A percentile compares a stretch with the other conserved stretches of the same genome.
Conservation (phyloP, 169 alveolate genomes). For the Plasmodium yoelii region DNA sequence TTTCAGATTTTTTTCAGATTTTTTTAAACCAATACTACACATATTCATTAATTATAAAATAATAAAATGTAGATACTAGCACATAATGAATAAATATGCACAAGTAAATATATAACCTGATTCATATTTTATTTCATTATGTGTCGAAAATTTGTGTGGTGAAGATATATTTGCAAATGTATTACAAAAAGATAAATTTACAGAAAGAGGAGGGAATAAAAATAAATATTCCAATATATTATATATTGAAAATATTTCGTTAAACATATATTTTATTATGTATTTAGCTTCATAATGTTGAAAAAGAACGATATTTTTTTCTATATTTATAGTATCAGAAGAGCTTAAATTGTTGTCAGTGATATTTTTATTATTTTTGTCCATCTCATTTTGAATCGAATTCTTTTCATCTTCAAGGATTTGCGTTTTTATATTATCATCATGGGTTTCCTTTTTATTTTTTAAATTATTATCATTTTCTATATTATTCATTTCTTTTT, state of each 20-base stretch:
- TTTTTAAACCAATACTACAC: too few relatives aligned
- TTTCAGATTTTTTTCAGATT: too few relatives aligned
- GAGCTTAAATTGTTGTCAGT: background rate
- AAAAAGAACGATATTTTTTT: conserved; percentile 8
- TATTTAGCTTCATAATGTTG: conserved; percentile 38
- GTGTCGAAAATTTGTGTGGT: conserved; percentile 1
- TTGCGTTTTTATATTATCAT: background rate
- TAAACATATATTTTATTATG: conserved; percentile 65
- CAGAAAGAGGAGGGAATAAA: conserved; percentile 41
- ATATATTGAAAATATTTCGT: conserved; percentile 50
- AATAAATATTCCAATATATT: conserved; percentile 58
- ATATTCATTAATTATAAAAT: too few relatives aligned
- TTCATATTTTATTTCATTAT: conserved; percentile 11
- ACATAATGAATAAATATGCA: background rate
- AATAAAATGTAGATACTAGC: too few relatives aligned
- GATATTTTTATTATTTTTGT: background rate
- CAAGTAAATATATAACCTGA: conserved; percentile 14
- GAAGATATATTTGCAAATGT: conserved; percentile 14
- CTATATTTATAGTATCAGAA: background rate
- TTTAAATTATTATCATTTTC: background rate
- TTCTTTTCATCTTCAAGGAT: too few relatives aligned
- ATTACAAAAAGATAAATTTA: conserved; percentile 16
- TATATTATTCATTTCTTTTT: background rate
- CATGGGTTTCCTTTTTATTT: background rate
- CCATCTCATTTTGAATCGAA: background rate